Evolutionary conservation across 768 basidiomycete genomes (phyloP).

Genomic region (Rubroboletus pulcherrimus): DNA sequence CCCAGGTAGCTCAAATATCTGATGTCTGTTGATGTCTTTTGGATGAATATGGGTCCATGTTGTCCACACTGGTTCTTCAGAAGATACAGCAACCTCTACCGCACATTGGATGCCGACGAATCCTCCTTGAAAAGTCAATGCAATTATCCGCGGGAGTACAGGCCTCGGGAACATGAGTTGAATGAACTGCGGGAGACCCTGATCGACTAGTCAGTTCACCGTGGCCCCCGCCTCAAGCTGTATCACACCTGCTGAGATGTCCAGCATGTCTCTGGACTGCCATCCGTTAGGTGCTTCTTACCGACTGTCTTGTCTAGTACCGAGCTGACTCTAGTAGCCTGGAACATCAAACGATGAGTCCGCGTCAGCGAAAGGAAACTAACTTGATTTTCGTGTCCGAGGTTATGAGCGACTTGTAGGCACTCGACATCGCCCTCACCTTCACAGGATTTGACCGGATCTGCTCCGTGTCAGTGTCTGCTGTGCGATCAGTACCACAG

Average conservation of each 20-base stretch:
- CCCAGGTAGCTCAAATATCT: slow-evolving; percentile 54
- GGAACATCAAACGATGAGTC: slow-evolving; percentile 3
- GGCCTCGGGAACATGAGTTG: slow-evolving; percentile 53
- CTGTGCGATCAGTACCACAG: background rate
- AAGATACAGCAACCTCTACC: slow-evolving; percentile 38
- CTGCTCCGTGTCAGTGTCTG: background rate
- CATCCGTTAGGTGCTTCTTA: slow-evolving; percentile 68
- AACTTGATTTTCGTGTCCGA: slow-evolving; percentile 29
- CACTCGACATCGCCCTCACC: slow-evolving; percentile 17
- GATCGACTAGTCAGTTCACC: slow-evolving; percentile 9
- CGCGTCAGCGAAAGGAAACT: slow-evolving; percentile 36
- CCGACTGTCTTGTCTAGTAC: slow-evolving; percentile 69
- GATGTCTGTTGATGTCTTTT: slow-evolving; percentile 73
- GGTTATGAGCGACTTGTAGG: slow-evolving; percentile 21
- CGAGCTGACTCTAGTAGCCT: slow-evolving; percentile 64
- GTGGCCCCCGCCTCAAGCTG: background rate
- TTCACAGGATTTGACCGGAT: background rate
- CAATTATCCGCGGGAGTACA: slow-evolving; percentile 54
- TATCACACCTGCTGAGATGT: slow-evolving; percentile 67
- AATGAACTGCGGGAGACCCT: slow-evolving; percentile 78
- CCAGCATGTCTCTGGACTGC: slow-evolving; percentile 79
- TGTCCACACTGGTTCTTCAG: slow-evolving; percentile 43
- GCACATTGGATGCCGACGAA: slow-evolving; percentile 72
- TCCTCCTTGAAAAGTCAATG: slow-evolving; percentile 79
- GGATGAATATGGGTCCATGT: slow-evolving; percentile 60